Evolutionary conservation across 495 filamentous ascomycete genomes (phyloP).

Genomic region (Aspergillus conjunctus): DNA sequence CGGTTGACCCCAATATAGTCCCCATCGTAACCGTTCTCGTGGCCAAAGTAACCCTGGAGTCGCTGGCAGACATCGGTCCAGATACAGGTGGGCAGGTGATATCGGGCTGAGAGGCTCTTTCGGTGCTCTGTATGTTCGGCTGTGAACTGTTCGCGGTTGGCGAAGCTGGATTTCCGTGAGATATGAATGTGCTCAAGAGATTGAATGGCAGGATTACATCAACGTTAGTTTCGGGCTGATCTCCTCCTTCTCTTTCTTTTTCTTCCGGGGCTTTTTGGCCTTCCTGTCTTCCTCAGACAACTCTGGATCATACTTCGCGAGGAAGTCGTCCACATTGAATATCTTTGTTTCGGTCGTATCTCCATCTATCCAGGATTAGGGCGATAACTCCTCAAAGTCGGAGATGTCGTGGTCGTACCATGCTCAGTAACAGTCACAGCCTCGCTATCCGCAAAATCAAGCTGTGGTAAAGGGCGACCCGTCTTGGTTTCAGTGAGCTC

Average conservation of each 20-base stretch:
- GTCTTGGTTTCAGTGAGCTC: no score
- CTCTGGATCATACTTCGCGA: not conserved
- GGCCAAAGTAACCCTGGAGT: not conserved
- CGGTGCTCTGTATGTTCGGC: not conserved
- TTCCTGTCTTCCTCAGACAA: not conserved
- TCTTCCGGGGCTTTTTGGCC: not conserved
- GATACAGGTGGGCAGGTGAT: not conserved
- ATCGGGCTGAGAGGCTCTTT: not conserved
- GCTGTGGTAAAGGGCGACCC: no score
- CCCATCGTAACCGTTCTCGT: not conserved
- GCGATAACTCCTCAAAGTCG: no score
- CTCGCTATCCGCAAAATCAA: not conserved
- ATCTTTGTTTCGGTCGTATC: not conserved
- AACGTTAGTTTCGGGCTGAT: not conserved
- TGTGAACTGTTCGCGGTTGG: not conserved
- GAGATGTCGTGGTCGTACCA: no score
- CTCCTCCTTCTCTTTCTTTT: not conserved
- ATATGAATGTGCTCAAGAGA: not conserved
- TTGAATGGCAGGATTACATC: not conserved
- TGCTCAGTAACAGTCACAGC: not conserved
- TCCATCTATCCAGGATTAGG: no score
- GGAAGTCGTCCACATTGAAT: not conserved
- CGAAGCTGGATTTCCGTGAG: not conserved
- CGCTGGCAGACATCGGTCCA: not conserved
- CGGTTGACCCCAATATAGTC: not conserved